Base-by-base conservation (phyloP, 495 filamentous ascomycete species). In the Aspergillus bertholletiae region DNA sequence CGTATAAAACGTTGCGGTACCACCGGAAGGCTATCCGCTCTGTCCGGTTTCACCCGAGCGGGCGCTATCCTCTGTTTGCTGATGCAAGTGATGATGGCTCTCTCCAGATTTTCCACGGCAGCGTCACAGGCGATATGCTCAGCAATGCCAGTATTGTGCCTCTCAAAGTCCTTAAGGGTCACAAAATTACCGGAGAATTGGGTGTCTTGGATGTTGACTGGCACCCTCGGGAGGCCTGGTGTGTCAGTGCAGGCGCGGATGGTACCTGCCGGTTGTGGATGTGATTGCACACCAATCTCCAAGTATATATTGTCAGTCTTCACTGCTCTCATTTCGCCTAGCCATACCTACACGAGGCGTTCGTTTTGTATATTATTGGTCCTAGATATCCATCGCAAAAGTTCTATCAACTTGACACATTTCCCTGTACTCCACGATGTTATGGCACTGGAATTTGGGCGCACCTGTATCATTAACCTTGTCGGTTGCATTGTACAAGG, bases 121-220 rank as follows among this genome's bases (percentile, higher is more conserved):
- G 88, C 71, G 93, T 97, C 28, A 90, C 92, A 28, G 88, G 84
- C 54, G 94, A 97, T 67, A 77, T 96, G 74, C 87, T 97, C 78
- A 91, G 95, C 77, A 96, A 96, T 69, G 90, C 94, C 21, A 90
- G 85, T 37, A 96, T 98, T 62, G 94, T 97, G 41, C 94, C 95
- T 15, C 80, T 97, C 58, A 97, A 97, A 81, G 87, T 96, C 59
- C 80, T 98, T 54, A 87, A 83, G 71, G 94, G 94, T 3, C 94
- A 98, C 75, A 86, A 85, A 73, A 72, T 80, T 37, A 75, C 72
- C 35, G 85, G 93, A 2, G 88, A 86, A 59, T 76, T 98, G 47
- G 94, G 94, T 45, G 92, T 98, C 21, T 73, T 97, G 74, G 95
- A 96, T 70, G 73, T 97, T 24, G 91, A 92, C 59, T 98, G 94